phyloP scores from a whole-genome alignment of 2,329 filamentous ascomycete species.

The Chrysosporium queenslandicum region DNA sequence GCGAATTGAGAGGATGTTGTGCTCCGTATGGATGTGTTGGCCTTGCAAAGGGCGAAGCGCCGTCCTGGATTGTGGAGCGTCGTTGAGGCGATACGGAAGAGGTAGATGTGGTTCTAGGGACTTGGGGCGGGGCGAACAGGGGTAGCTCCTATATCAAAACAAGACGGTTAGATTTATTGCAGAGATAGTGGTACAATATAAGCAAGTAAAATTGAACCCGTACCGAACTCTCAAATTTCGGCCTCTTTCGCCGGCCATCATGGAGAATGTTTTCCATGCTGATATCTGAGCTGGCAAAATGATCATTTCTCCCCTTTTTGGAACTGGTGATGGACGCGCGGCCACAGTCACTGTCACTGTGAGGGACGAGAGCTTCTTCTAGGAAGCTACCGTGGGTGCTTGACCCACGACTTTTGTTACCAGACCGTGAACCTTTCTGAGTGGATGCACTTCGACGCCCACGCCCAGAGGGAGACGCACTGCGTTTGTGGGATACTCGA shows the following conservation, averaged over 20 bases:
- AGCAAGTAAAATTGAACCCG: slow-evolving; percentile 35
- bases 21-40: slow-evolving; percentile 73
- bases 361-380: slow-evolving; percentile 64
- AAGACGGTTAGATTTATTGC: slow-evolving; percentile 18
- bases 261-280: slow-evolving; percentile 97
- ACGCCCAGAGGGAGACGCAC: slow-evolving; percentile 61
- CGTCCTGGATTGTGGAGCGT: slow-evolving; percentile 63
- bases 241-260: slow-evolving; percentile 85
- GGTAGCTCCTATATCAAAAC: slow-evolving; percentile 65
- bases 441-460: slow-evolving; percentile 70
- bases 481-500: slow-evolving; percentile 63
- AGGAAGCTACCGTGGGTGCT: slow-evolving; percentile 49
- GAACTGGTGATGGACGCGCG: slow-evolving; percentile 61
- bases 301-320: slow-evolving; percentile 67
- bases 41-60: slow-evolving; percentile 61
- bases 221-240: slow-evolving; percentile 95
- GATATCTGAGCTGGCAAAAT: slow-evolving; percentile 89
- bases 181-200: slow-evolving; percentile 11
- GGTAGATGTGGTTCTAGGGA: slow-evolving; percentile 88
- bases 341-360: slow-evolving; percentile 79
- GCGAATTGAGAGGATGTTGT: slow-evolving; percentile 68
- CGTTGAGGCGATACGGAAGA: slow-evolving; percentile 92
- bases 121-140: slow-evolving; percentile 85
- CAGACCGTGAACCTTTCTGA: slow-evolving; percentile 60
- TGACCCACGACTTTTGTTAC: slow-evolving; percentile 56